Percentiles rank a stretch among this genome's conserved stretches.
These are phyloP conservation scores for Dimargaris cristalligena DNA, from an alignment of 192 early-diverging fungal genomes.

Conservation along the genomic window DNA sequence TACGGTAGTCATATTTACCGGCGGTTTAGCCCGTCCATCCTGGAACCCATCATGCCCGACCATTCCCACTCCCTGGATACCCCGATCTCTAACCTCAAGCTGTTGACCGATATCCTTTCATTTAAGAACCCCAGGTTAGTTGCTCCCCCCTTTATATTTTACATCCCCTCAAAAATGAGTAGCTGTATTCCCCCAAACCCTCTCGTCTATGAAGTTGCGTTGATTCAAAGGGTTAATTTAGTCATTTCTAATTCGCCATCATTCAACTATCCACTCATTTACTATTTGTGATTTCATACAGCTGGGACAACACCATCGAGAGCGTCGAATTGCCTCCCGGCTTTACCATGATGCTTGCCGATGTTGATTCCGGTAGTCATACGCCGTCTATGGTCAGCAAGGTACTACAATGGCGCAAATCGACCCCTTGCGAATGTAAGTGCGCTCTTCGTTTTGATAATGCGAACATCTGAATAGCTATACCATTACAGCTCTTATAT, in stretches of 20 bases:
- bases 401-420: slow-evolving; percentile 70
- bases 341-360: slow-evolving; percentile 65
- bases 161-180: too few relatives aligned
- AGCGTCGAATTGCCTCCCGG: slow-evolving; percentile 53
- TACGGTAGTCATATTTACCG: slow-evolving; percentile 79
- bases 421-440: slow-evolving; percentile 38
- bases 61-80: background rate
- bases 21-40: slow-evolving; percentile 40
- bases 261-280: too few relatives aligned
- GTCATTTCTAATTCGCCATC: too few relatives aligned
- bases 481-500: too few relatives aligned
- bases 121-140: slow-evolving; percentile 28
- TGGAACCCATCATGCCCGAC: slow-evolving; percentile 5
- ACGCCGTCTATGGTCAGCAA: slow-evolving; percentile 82
- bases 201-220: too few relatives aligned
- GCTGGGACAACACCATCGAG: slow-evolving; percentile 50
- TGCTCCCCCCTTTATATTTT: too few relatives aligned
- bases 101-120: slow-evolving; percentile 21
- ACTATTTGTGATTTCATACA: too few relatives aligned
- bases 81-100: slow-evolving; percentile 17
- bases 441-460: too few relatives aligned
- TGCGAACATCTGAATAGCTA: too few relatives aligned
- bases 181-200: too few relatives aligned
- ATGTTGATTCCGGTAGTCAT: slow-evolving; percentile 84
- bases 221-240: too few relatives aligned